Evolutionary conservation across 108 stramenopile genomes (phyloP).

Genomic region (Cyclotella kingstonii): DNA sequence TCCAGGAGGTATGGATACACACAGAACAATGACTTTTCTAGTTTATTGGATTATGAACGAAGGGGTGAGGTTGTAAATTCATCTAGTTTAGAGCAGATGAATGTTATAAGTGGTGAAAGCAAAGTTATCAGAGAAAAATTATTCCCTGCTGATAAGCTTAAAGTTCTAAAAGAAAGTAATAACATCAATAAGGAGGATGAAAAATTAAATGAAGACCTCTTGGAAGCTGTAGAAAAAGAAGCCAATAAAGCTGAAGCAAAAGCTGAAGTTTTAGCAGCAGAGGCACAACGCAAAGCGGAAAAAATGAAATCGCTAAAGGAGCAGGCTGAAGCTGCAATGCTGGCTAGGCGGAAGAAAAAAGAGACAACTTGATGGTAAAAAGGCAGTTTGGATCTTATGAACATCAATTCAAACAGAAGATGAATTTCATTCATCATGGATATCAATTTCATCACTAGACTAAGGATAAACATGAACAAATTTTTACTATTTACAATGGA

Average conservation of each 20-base stretch:
- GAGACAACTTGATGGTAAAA: no score
- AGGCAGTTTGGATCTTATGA: no score
- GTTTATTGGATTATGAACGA: slow-evolving; percentile 36
- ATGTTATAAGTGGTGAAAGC: slow-evolving; percentile 1
- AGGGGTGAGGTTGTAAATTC: slow-evolving; percentile 28
- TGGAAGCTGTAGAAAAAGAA: slow-evolving; percentile 39
- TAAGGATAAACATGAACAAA: no score
- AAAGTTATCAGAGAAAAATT: slow-evolving; percentile 8
- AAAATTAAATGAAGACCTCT: slow-evolving; percentile 33
- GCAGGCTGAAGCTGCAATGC: slow-evolving; percentile 43
- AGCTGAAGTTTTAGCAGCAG: slow-evolving; percentile 45
- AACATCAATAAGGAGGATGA: slow-evolving; percentile 33
- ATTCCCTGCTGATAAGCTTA: slow-evolving; percentile 19
- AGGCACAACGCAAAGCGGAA: slow-evolving; percentile 72
- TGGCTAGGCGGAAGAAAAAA: slow-evolving; percentile 31
- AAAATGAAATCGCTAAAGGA: slow-evolving; percentile 70
- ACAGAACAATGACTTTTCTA: slow-evolving; percentile 16
- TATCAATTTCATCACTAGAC: no score
- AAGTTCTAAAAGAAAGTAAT: slow-evolving; percentile 1
- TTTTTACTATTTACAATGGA: no score
- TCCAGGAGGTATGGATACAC: slow-evolving; percentile 28
- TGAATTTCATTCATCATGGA: no score
- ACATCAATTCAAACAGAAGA: no score
- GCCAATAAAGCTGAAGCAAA: slow-evolving; percentile 32
- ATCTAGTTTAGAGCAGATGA: neutral